Evolutionary conservation across 75 land plant genomes (phyloP), one percentile per base, ranked within the genome.

Genomic region (Cryptomeria japonica): DNA sequence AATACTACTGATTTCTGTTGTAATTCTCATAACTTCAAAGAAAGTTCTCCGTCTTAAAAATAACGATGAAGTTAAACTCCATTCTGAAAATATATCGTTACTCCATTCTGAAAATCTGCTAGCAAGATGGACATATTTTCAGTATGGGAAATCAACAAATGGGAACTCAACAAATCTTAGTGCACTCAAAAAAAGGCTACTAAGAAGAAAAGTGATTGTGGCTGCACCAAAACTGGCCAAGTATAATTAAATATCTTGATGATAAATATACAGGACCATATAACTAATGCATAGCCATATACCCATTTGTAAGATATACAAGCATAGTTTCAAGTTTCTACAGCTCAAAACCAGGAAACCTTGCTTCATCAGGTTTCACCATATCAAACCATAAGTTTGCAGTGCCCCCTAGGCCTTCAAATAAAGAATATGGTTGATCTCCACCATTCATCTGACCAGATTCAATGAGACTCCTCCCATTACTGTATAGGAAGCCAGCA

Each of bases 291-390:
- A 61, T 49, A 8, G 0, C 10, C 1, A 64, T 58, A 58, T 19
- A 18, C 70, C 8, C 31, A 64, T 64, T 28, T 64, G n/a, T 25
- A n/a, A 64, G 70, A 28, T 28, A 64, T 34, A 70, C 14, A 32
- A 25, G n/a, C 77, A 75, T 3, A 0, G 36, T 75, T 75, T 51
- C 2, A 51, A 34, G 34, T 75, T 75, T 56, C 85, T 92, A 96
- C 6, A 95, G 77, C 89, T 96, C 96, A 77, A 90, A 96, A 25
- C 96, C 96, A n/a, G 97, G 97, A 85, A 95, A 96, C 83, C 90
- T 88, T 14, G 97, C 88, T 13, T 79, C 76, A 49, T 87, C 91
- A 1, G 96, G 97, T 15, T 64, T 77, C 9, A 87, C 86, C 78
- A 96, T n/a, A 87, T 96, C 97, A 73, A 96, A 88, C 95, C 92